Evolutionary conservation across 2,329 filamentous ascomycete species (phyloP), one percentile per base, ranked within the genome.

Genomic region (Sclerotinia sclerotiorum): DNA sequence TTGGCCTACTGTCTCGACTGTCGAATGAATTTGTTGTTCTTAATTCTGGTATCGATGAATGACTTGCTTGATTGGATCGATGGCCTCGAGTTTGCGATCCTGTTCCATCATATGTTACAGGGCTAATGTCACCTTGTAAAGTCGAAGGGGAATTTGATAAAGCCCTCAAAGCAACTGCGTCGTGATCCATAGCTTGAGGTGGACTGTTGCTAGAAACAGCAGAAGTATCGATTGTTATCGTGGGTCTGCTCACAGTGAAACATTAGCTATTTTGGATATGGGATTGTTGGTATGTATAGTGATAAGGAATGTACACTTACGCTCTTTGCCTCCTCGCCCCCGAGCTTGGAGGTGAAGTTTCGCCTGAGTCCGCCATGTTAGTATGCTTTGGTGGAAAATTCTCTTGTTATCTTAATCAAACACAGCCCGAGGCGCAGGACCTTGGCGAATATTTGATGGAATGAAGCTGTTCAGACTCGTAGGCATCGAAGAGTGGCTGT

Each of bases 1-100:
- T 88, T 15, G 88, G 88, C 73, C 87, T 81, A 74, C 85, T 88
- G 57, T 87, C 86, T 70, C 82, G 81, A 72, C 82, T 85, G 51
- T 90, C 87, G 68, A 88, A 88, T 19, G 86, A 88, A 63, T 79
- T 81, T 64, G 83, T 81, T 24, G 81, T 81, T 68, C 83, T 83
- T 57, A 84, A 76, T 72, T 89, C 86, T 1, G 83, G 72, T 68
- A 75, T 73, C 24, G 76, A 77, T 67, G 72, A 73, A 44, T 69
- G 69, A 64, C 75, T 76, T 48, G 70, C 69, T 48, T 75, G 72
- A 69, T 73, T 77, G 8, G 70, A 68, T 49, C 75, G 76, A 58
- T 68, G 72, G 5, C 70, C 68, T 61, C 75, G 72, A 35, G 72
- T 63, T 56, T 72, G 68, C 69, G 67, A 66, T 48, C 66, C 69